phyloP scores from a whole-genome alignment of 2,329 filamentous ascomycete genomes.

The Calycina herbarum region DNA sequence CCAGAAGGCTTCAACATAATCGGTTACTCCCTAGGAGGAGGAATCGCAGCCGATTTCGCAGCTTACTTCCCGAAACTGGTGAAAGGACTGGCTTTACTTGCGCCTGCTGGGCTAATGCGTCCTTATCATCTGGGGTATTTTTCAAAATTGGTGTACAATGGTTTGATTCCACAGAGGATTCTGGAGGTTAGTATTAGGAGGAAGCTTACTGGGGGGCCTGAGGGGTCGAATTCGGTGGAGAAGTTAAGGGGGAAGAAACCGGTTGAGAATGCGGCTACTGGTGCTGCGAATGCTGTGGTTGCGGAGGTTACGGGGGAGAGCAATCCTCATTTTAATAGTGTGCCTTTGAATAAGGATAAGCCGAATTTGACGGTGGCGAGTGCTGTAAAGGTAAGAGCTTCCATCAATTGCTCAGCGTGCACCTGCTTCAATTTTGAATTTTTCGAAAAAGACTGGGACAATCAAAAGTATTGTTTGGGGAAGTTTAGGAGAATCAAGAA shows the following conservation, averaged over 20 bases:
- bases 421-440: neutral
- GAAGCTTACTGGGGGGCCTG: constrained; percentile 14
- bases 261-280: constrained; percentile 13
- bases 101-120: constrained; percentile 73
- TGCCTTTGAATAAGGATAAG: constrained; percentile 21
- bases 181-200: constrained; percentile 23
- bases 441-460: neutral
- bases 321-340: constrained; percentile 23
- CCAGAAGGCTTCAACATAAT: constrained; percentile 63
- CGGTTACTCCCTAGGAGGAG: constrained; percentile 80
- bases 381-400: constrained; percentile 41
- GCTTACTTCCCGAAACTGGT: constrained; percentile 69
- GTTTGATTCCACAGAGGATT: constrained; percentile 53
- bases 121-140: constrained; percentile 51
- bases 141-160: constrained; percentile 54
- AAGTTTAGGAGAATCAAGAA: too few species aligned
- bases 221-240: neutral
- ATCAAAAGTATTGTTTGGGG: neutral
- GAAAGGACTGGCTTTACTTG: constrained; percentile 70
- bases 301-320: constrained; percentile 25
- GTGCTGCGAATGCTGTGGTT: constrained; percentile 14
- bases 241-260: constrained; percentile 5
- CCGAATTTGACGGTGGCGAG: constrained; percentile 27
- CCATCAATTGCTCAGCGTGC: neutral
- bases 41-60: constrained; percentile 69